phyloP scores from a whole-genome alignment of 208 protist species.

The Herpetomonas samuelpessoai region DNA sequence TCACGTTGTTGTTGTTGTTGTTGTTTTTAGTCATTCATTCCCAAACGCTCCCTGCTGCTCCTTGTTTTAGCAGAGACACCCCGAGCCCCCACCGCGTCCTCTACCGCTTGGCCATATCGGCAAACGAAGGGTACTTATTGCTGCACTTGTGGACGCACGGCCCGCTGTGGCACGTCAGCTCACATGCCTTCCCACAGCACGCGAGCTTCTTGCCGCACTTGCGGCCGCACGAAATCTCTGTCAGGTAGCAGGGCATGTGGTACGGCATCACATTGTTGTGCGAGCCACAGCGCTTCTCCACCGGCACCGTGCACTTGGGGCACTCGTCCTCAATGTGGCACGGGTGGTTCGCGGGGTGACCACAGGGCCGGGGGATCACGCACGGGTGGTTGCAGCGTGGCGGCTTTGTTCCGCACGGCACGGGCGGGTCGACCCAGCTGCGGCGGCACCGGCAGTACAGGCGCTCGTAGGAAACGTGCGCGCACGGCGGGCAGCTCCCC shows the following conservation, averaged over 20 bases:
- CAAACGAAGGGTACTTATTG: slow-evolving; percentile 35
- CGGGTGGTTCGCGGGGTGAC: slow-evolving; percentile 79
- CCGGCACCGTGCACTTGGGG: slow-evolving; percentile 73
- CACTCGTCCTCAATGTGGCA: slow-evolving; percentile 77
- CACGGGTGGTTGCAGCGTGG: slow-evolving; percentile 81
- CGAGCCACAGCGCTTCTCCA: slow-evolving; percentile 81
- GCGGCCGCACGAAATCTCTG: slow-evolving; percentile 63
- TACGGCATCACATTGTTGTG: slow-evolving; percentile 68
- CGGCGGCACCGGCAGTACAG: slow-evolving; percentile 86
- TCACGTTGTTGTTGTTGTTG: too few relatives aligned
- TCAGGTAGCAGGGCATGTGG: slow-evolving; percentile 62
- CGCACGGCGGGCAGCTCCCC: slow-evolving; percentile 76
- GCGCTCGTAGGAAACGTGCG: slow-evolving; percentile 62
- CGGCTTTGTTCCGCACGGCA: slow-evolving; percentile 87
- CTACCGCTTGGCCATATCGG: slow-evolving; percentile 17
- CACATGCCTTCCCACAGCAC: slow-evolving; percentile 72
- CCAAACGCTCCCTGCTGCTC: too few relatives aligned
- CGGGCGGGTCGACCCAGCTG: slow-evolving; percentile 83
- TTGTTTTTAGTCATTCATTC: too few relatives aligned
- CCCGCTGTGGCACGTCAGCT: slow-evolving; percentile 68
- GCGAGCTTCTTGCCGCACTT: slow-evolving; percentile 70
- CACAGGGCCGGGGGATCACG: slow-evolving; percentile 69
- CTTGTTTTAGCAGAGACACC: background rate
- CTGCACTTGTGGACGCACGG: slow-evolving; percentile 69
- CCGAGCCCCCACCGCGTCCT: background rate